These are phyloP conservation scores for Globisporangium recalcitrans DNA, from an alignment of 352 stramenopile genomes.

Conservation along the genomic window DNA sequence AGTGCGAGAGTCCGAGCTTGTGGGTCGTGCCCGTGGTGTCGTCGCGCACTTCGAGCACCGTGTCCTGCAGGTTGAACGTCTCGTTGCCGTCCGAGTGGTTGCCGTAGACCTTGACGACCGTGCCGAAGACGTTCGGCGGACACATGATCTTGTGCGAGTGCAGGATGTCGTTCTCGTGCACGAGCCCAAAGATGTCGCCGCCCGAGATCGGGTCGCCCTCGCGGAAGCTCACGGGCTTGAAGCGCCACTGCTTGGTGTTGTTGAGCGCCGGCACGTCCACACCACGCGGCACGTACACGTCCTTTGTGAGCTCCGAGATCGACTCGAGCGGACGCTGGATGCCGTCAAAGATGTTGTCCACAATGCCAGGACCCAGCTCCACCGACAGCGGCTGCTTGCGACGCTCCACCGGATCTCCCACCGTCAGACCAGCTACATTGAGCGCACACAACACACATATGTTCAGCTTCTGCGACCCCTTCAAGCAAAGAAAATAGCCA, in stretches of 20 bases:
- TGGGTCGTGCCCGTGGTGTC: slow-evolving; percentile 94
- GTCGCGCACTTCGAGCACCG: slow-evolving; percentile 98
- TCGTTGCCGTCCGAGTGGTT: slow-evolving; percentile 95
- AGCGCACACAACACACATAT: background rate
- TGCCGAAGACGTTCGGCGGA: slow-evolving; percentile 98
- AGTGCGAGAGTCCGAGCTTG: slow-evolving; percentile 96
- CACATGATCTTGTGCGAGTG: slow-evolving; percentile 99
- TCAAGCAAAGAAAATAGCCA: background rate
- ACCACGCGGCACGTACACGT: slow-evolving; percentile 97
- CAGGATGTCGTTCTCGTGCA: slow-evolving; percentile 99
- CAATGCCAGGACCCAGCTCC: slow-evolving; percentile 99
- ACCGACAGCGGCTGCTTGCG: slow-evolving; percentile 98
- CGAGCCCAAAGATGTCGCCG: slow-evolving; percentile 97
- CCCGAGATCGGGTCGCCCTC: slow-evolving; percentile 94
- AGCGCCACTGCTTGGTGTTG: slow-evolving; percentile 93
- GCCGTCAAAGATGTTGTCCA: slow-evolving; percentile 99
- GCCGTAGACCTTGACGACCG: slow-evolving; percentile 98
- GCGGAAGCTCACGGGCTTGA: slow-evolving; percentile 91
- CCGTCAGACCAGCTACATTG: slow-evolving; percentile 90
- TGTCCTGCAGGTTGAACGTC: slow-evolving; percentile 94
- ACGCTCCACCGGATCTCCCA: slow-evolving; percentile 97
- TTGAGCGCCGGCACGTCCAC: slow-evolving; percentile 96
- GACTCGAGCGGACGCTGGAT: slow-evolving; percentile 98
- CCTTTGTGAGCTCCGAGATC: slow-evolving; percentile 91
- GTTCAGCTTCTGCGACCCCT: no score